Conservation (phyloP, 1,284 basidiomycete genomes). For the Trichosporon asahii region DNA sequence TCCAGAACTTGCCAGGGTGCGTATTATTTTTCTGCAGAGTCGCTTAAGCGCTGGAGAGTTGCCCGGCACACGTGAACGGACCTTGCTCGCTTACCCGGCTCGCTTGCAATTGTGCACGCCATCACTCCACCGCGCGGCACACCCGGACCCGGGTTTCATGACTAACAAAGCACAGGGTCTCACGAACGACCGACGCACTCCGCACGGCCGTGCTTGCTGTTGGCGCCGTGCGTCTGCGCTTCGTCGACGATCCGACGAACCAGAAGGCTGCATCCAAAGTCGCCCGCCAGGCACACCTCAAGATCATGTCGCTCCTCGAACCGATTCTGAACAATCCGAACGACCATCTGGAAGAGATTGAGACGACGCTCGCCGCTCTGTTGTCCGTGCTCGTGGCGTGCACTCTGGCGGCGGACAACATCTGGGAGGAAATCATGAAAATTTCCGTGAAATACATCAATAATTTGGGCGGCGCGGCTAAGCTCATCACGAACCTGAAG, state of each 20-base stretch:
- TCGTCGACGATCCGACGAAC: slow-evolving; percentile 31
- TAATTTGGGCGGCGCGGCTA: slow-evolving; percentile 39
- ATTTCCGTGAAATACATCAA: slow-evolving; percentile 38
- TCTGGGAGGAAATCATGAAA: slow-evolving; percentile 45
- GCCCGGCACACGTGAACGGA: background rate
- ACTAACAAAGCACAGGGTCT: slow-evolving; percentile 19
- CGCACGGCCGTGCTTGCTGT: slow-evolving; percentile 41
- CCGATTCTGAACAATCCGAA: slow-evolving; percentile 27
- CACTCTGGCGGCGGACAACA: slow-evolving; percentile 43
- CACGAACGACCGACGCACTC: slow-evolving; percentile 38
- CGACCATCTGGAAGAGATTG: slow-evolving; percentile 32
- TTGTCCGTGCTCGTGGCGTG: slow-evolving; percentile 42
- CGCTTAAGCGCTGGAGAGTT: background rate
- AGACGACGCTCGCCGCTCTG: slow-evolving; percentile 40
- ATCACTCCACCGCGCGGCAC: background rate
- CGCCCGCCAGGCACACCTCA: slow-evolving; percentile 28
- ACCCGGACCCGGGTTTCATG: background rate
- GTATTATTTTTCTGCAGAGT: no score
- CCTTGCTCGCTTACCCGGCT: background rate
- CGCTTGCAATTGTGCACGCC: background rate
- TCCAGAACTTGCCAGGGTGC: slow-evolving; percentile 40
- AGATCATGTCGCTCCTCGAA: slow-evolving; percentile 29
- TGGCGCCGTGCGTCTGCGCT: slow-evolving; percentile 43
- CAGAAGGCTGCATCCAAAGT: slow-evolving; percentile 32
- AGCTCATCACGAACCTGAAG: slow-evolving; percentile 35